Percentiles rank a stretch among this genome's conserved stretches.
Conservation (phyloP, 768 basidiomycete species). For the Leccinum boreale region DNA sequence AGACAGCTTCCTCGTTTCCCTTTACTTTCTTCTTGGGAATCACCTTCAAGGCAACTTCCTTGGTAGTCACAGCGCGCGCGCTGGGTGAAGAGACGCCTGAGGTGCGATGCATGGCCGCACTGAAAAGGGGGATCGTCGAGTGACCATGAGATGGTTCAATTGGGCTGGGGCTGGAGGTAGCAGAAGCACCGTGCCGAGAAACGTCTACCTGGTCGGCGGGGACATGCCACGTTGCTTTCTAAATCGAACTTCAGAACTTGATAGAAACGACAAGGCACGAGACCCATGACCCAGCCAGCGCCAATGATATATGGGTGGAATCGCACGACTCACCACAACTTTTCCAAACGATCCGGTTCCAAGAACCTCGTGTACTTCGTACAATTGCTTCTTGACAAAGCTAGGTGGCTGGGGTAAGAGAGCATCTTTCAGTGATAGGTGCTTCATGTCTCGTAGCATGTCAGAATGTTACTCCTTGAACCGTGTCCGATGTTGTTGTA, state of each 20-base stretch:
- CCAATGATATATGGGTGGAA: neutral
- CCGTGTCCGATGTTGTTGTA: neutral
- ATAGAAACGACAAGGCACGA: slow-evolving; percentile 1
- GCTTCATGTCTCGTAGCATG: slow-evolving; percentile 24
- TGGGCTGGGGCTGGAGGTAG: slow-evolving; percentile 27
- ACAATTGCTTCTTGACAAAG: slow-evolving; percentile 81
- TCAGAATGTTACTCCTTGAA: neutral
- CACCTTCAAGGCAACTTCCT: slow-evolving; percentile 84
- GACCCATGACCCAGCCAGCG: slow-evolving; percentile 1
- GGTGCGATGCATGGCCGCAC: slow-evolving; percentile 20
- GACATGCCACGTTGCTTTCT: slow-evolving; percentile 79
- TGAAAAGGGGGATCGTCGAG: slow-evolving; percentile 31
- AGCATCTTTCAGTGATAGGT: slow-evolving; percentile 46
- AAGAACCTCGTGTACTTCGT: slow-evolving; percentile 67
- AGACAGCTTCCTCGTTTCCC: slow-evolving; percentile 83
- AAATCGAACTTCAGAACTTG: neutral
- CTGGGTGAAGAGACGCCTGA: slow-evolving; percentile 24
- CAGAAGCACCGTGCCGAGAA: slow-evolving; percentile 57
- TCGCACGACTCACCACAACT: slow-evolving; percentile 60
- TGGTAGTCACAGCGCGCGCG: slow-evolving; percentile 38
- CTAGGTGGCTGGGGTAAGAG: slow-evolving; percentile 82
- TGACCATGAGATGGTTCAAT: slow-evolving; percentile 16
- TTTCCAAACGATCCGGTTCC: slow-evolving; percentile 90
- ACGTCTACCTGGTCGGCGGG: slow-evolving; percentile 56
- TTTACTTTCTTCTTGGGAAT: slow-evolving; percentile 96